Evolutionary conservation across 306 rosid genomes (phyloP).

Genomic region (Vigna unguiculata): DNA sequence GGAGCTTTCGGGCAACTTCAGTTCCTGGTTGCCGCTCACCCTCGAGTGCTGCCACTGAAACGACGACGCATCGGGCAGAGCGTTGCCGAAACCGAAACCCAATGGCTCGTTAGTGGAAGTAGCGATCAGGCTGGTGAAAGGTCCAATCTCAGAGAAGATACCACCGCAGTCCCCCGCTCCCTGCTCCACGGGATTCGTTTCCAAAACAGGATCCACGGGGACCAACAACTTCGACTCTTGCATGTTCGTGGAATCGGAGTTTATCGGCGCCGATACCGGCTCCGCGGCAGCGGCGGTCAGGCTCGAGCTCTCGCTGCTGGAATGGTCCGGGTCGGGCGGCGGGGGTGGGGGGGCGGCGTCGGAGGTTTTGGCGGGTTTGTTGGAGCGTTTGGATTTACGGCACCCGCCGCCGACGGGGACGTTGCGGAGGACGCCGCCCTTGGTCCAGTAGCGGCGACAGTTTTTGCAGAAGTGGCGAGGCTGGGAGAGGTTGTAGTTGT

Average conservation of each 20-base stretch:
- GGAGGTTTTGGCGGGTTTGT: slow-evolving; percentile 48
- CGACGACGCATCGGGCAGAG: slow-evolving; percentile 58
- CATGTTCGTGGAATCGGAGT: slow-evolving; percentile 42
- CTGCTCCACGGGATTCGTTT: slow-evolving; percentile 44
- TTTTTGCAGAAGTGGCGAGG: slow-evolving; percentile 97
- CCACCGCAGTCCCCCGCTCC: slow-evolving; percentile 59
- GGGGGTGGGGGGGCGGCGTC: slow-evolving; percentile 1
- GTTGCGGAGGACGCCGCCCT: slow-evolving; percentile 98
- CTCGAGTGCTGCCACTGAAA: slow-evolving; percentile 62
- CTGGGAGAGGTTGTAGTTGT: slow-evolving; percentile 97
- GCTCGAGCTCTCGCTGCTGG: slow-evolving; percentile 93
- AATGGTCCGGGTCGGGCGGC: slow-evolving; percentile 42
- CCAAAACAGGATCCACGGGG: slow-evolving; percentile 41
- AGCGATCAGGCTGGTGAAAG: slow-evolving; percentile 66
- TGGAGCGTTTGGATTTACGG: slow-evolving; percentile 86
- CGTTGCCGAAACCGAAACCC: slow-evolving; percentile 58
- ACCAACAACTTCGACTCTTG: slow-evolving; percentile 54
- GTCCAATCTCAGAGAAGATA: slow-evolving; percentile 81
- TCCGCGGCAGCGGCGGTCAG: slow-evolving; percentile 75
- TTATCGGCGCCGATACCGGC: slow-evolving; percentile 56
- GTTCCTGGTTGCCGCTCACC: slow-evolving; percentile 43
- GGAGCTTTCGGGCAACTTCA: slow-evolving; percentile 62
- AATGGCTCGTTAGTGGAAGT: slow-evolving; percentile 63
- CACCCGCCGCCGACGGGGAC: slow-evolving; percentile 98
- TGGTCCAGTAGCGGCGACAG: slow-evolving; percentile 99